Conservation (phyloP, 495 filamentous ascomycete genomes). For the Podospora tetraspora region DNA sequence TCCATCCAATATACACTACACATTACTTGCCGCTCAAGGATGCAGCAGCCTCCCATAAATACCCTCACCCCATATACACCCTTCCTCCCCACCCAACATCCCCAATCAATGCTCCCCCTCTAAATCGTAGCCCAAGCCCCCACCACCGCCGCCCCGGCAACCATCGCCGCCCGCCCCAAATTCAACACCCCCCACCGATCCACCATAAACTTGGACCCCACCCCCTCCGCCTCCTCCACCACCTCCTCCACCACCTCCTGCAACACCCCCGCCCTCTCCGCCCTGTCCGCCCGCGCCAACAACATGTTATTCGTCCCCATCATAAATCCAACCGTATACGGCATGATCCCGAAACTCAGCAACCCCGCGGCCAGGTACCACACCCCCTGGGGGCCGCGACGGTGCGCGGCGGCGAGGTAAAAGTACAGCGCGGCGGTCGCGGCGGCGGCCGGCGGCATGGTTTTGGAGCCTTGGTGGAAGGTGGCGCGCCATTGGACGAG, state of each 20-base stretch:
- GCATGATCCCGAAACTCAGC: conserved; percentile 40
- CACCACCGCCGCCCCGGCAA: conserved; percentile 15
- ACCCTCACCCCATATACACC: neutral
- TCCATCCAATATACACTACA: too few species aligned
- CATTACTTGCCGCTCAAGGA: neutral
- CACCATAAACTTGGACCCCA: conserved; percentile 43
- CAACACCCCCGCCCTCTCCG: neutral
- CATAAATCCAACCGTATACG: conserved; percentile 47
- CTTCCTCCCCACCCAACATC: too few species aligned
- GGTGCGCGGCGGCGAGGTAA: conserved; percentile 36
- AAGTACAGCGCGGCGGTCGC: conserved; percentile 33
- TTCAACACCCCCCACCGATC: conserved; percentile 54
- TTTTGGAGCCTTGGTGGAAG: conserved; percentile 30
- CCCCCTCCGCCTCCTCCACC: conserved; percentile 18
- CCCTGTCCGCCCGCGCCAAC: conserved; percentile 19
- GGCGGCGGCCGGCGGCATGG: conserved; percentile 31
- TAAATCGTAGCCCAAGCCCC: conserved; percentile 20
- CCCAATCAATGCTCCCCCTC: neutral
- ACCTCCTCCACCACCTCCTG: conserved; percentile 10
- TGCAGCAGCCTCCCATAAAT: neutral
- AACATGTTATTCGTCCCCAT: conserved; percentile 40
- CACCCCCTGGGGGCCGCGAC: conserved; percentile 32
- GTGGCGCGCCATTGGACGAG: conserved; percentile 45
- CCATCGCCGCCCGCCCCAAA: conserved; percentile 38
- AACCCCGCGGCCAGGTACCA: conserved; percentile 41